Base-by-base conservation (phyloP, 768 basidiomycete species). In the Lactarius hatsudake region DNA sequence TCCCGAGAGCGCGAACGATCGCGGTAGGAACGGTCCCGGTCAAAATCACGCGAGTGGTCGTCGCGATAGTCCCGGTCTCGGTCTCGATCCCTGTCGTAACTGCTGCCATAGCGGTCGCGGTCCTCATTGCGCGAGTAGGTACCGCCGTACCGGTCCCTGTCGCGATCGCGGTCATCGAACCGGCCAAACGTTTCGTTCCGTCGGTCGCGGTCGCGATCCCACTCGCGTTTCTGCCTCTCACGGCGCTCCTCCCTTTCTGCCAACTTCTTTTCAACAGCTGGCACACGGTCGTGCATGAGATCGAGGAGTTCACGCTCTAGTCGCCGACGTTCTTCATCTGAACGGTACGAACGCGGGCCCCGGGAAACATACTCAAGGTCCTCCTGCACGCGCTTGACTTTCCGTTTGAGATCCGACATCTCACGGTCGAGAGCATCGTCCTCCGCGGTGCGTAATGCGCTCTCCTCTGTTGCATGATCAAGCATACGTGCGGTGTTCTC, bases 371-470 rank as follows among this genome's bases (percentile, higher is more conserved):
- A 92, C 51, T 97, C 94, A 36, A 99, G 80, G 75, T 98, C 96
- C 59, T 97, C 94, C 73, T 93, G 89, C 5, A 99, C 84, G 26
- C 95, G 81, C 73, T 87, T 86, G 56, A 97, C 93, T 34, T 90
- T 85, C 73, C 93, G 93, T 54, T 86, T 86, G 57, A 99, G 79
- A 70, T 96, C 93, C 8, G 89, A 85, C 79, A 97, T 83, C 77
- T 98, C 97, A 55, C 89, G 84, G 62, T 96, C 93, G n/a, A 99
- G 81, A 59, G 83, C 90, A 64, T 97, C 95, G 72, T 98, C 95
- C 67, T 96, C 95, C 2, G 81, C 85, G 0, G 89, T 87, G 53
- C 85, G 80, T 2, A 79, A 72, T 0, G 85, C 84, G 62, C 86
- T 86, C 23, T 82, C 86, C n/a, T 87, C 87, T 0, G 87, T 81